These are phyloP conservation scores for Rhodotorula sp. DNA, from an alignment of 1,284 basidiomycete species.

Conservation along the genomic window DNA sequence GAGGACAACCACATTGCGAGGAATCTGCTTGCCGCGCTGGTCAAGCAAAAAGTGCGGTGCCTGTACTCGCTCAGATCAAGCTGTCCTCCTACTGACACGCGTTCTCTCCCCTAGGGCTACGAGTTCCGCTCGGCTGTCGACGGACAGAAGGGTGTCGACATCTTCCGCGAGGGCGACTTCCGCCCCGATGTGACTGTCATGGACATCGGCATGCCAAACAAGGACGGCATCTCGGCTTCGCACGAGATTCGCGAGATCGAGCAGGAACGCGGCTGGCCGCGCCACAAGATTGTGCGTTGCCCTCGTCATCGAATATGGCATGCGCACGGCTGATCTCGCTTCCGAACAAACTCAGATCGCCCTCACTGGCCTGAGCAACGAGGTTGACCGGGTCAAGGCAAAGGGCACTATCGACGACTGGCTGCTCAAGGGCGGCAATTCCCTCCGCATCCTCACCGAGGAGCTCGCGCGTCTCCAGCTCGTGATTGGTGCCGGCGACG, in stretches of 20 bases:
- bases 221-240: constrained; percentile 25
- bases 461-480: constrained; percentile 20
- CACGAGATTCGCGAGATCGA: constrained; percentile 20
- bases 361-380: constrained; percentile 24
- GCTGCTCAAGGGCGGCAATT: constrained; percentile 32
- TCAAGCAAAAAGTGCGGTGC: constrained; percentile 3
- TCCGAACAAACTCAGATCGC: constrained; percentile 10
- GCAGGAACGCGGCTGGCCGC: neutral
- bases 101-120: neutral
- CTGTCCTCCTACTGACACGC: neutral
- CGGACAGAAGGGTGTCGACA: constrained; percentile 27
- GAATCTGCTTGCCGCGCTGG: neutral
- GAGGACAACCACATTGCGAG: constrained; percentile 6
- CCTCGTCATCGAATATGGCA: neutral
- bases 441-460: constrained; percentile 10
- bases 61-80: neutral
- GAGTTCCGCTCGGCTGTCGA: constrained; percentile 16
- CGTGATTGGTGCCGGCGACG: constrained; percentile 1
- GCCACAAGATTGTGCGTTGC: constrained; percentile 4
- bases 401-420: constrained; percentile 24
- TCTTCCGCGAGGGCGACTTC: neutral
- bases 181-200: constrained; percentile 2
- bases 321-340: neutral
- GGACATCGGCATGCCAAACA: constrained; percentile 29
- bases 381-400: constrained; percentile 23